These are phyloP conservation scores for Clarkia xantiana DNA, from an alignment of 345 rosid species.

Conservation along the genomic window DNA sequence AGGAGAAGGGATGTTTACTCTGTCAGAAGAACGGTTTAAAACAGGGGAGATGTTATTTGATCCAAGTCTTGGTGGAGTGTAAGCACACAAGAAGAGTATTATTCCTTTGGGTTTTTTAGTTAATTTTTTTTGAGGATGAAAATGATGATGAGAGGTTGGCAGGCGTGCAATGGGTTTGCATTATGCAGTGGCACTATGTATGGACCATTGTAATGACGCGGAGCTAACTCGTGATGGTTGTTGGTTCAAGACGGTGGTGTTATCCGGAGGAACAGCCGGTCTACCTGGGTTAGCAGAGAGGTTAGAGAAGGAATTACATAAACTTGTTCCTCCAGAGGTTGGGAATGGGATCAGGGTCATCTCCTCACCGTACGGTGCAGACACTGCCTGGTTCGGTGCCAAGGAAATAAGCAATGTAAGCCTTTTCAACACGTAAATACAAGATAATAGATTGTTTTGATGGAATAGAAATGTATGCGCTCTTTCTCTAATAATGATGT, in stretches of 20 bases:
- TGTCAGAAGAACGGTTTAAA: constrained; percentile 75
- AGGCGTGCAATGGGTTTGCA: constrained; percentile 79
- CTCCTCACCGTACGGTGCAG: constrained; percentile 58
- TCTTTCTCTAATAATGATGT: neutral
- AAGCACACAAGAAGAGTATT: no score
- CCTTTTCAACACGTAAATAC: neutral
- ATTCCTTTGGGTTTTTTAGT: no score
- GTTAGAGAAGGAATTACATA: constrained; percentile 64
- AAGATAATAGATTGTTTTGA: neutral
- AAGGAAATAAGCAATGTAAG: constrained; percentile 79
- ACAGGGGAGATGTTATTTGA: constrained; percentile 89
- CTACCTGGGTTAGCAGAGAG: constrained; percentile 88
- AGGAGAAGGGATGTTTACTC: constrained; percentile 69
- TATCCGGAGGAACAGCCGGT: constrained; percentile 73
- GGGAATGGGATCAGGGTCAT: constrained; percentile 50
- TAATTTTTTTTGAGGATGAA: no score
- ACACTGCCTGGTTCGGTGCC: constrained; percentile 85
- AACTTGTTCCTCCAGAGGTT: constrained; percentile 36
- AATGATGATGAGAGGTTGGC: no score
- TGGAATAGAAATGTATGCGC: no score
- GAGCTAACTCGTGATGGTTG: constrained; percentile 47
- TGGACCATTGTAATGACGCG: constrained; percentile 76
- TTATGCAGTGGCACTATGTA: constrained; percentile 83
- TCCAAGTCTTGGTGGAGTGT: constrained; percentile 80
- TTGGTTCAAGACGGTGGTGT: constrained; percentile 87